Base-by-base conservation (phyloP, 2,329 filamentous ascomycete species). In the Verticillium albo-atrum region DNA sequence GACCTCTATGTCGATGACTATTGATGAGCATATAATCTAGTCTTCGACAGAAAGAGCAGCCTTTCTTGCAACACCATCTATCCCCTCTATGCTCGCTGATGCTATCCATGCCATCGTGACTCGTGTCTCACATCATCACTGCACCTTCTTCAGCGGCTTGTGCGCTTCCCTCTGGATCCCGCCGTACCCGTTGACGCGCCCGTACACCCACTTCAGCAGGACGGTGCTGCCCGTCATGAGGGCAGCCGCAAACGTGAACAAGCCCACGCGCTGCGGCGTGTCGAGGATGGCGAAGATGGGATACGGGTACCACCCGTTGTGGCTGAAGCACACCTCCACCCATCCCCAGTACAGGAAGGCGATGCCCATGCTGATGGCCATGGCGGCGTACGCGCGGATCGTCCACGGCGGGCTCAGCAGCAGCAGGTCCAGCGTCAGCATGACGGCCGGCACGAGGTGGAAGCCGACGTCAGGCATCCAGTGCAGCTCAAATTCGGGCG, bases 301-400 rank as follows among this genome's bases (percentile, higher is more conserved):
- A 72, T 97, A 97, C 0, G 92, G 92, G 66, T 96, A 96, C 84
- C 79, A 84, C 68, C 87, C 85, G 66, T 92, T 92, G 61, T 82
- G 77, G 52, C 78, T 79, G 66, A 84, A 90, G 75, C 89, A 92
- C 26, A 85, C 79, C 72, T 92, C 89, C 26, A 92, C 83, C 89
- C 90, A 93, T 63, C 82, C 82, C 89, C 89, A 93, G 72, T 93
- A 93, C 3, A 75, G 70, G 62, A 89, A 85, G 0, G 88, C 88
- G 51, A 91, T 73, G 2, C 65, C 69, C 14, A 81, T 81, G 63
- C 84, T 86, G 27, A 89, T 68, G 1, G 76, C 74, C 67, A 90
- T 79, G 4, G 86, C 83, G 1, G 81, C 79, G n/a, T 86, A 77
- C 7, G 79, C 79, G 10, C 81, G 78, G 61, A 90, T 83, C 0